Evolutionary conservation across 768 basidiomycete species (phyloP).

Genomic region (Botryobasidium botryosum): DNA sequence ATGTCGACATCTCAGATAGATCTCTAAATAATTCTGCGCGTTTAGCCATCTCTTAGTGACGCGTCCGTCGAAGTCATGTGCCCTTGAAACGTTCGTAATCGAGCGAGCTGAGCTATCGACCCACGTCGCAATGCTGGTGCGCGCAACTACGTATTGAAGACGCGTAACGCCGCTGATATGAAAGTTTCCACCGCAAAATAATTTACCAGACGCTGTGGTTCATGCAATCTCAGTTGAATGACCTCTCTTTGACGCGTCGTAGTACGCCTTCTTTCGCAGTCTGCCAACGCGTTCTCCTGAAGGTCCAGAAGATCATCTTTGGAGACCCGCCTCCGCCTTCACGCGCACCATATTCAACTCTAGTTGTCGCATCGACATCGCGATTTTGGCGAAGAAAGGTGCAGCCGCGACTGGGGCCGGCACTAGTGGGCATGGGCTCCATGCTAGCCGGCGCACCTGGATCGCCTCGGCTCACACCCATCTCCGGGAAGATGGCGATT

Average conservation of each 20-base stretch:
- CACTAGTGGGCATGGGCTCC: constrained; percentile 70
- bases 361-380: constrained; percentile 24
- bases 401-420: constrained; percentile 53
- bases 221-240: constrained; percentile 88
- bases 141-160: constrained; percentile 20
- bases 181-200: constrained; percentile 9
- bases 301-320: constrained; percentile 94
- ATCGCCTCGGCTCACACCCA: constrained; percentile 54
- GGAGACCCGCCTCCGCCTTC: constrained; percentile 58
- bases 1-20: constrained; percentile 14
- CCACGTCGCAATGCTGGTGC: constrained; percentile 86
- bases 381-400: constrained; percentile 44
- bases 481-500: constrained; percentile 67
- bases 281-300: constrained; percentile 79
- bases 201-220: constrained; percentile 78
- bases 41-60: constrained; percentile 86
- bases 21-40: neutral
- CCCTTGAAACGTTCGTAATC: constrained; percentile 86
- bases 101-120: constrained; percentile 80
- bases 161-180: constrained; percentile 12
- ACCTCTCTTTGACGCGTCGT: constrained; percentile 42
- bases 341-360: constrained; percentile 51
- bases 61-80: constrained; percentile 76
- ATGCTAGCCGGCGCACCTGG: constrained; percentile 61
- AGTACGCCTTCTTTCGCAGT: constrained; percentile 69